Percentiles rank a stretch among this genome's conserved stretches.
Evolutionary conservation across 202 grass and related monocot species (phyloP).

Genomic region (Schoenoplectus tabernaemontani): DNA sequence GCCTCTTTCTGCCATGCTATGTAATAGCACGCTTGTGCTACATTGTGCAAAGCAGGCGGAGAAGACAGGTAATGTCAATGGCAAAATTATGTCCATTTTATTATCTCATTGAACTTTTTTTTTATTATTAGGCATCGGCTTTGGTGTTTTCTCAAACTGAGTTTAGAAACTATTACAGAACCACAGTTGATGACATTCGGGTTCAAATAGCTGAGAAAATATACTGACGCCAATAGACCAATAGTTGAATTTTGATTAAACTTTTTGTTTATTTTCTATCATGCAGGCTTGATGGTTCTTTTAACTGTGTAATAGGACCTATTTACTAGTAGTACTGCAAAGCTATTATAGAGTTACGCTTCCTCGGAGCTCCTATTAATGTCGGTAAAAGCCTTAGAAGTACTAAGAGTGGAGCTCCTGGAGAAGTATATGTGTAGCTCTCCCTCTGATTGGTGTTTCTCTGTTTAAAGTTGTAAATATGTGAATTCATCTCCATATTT

Average conservation of each 20-base stretch:
- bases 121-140: neutral
- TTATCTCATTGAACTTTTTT: neutral
- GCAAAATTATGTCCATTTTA: neutral
- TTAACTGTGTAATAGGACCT: neutral
- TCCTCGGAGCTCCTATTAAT: slow-evolving; percentile 19
- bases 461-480: slow-evolving; percentile 26
- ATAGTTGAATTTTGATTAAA: neutral
- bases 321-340: slow-evolving; percentile 20
- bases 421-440: slow-evolving; percentile 28
- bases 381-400: neutral
- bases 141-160: neutral
- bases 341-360: slow-evolving; percentile 22
- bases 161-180: neutral
- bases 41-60: slow-evolving; percentile 52
- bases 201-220: neutral
- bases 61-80: slow-evolving; percentile 59
- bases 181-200: neutral
- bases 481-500: neutral
- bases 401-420: slow-evolving; percentile 11
- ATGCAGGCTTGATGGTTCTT: slow-evolving; percentile 8
- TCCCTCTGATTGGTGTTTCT: neutral
- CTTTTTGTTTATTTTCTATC: neutral
- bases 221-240: neutral
- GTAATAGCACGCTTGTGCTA: slow-evolving; percentile 87
- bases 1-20: slow-evolving; percentile 89